A percentile compares a stretch with the other conserved stretches of the same genome.
phyloP scores from a whole-genome alignment of 2,329 filamentous ascomycete genomes.

The Colletotrichum phormii region DNA sequence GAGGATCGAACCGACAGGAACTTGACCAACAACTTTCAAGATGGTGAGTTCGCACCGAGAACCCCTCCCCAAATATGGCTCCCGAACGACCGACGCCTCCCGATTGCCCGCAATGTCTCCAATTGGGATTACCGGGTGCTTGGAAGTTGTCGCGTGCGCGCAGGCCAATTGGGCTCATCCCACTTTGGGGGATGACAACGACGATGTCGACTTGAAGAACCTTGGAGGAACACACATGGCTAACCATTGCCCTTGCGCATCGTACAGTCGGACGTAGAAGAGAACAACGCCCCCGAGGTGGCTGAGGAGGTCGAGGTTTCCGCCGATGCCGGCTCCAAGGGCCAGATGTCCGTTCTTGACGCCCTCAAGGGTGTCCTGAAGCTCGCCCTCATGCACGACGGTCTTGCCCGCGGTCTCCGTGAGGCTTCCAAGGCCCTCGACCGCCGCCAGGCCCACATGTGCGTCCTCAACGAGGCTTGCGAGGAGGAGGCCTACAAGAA shows the following conservation, averaged over 20 bases:
- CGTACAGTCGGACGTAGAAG: constrained; percentile 99
- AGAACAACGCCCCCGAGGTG: constrained; percentile 89
- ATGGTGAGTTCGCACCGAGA: constrained; percentile 63
- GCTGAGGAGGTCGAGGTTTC: constrained; percentile 94
- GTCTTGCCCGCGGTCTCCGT: constrained; percentile 96
- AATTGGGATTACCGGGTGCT: background rate
- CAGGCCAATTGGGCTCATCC: background rate
- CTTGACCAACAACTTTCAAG: constrained; percentile 62
- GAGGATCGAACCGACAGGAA: constrained; percentile 74
- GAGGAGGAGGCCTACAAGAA: constrained; percentile 99
- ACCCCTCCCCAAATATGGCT: background rate
- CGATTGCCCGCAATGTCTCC: background rate
- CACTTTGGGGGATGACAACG: background rate
- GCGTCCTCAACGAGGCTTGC: constrained; percentile 99
- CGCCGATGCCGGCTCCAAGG: constrained; percentile 87
- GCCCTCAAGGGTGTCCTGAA: constrained; percentile 99
- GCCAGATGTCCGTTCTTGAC: constrained; percentile 97
- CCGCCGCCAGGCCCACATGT: constrained; percentile 99
- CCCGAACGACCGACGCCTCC: background rate
- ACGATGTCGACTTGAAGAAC: background rate
- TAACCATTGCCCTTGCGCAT: constrained; percentile 35
- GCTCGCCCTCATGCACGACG: constrained; percentile 99
- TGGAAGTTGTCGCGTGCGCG: background rate
- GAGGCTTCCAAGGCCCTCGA: constrained; percentile 99
- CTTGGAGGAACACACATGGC: constrained; percentile 20